Conservation (phyloP, 2,329 filamentous ascomycete species). For the Talaromyces pinophilus region DNA sequence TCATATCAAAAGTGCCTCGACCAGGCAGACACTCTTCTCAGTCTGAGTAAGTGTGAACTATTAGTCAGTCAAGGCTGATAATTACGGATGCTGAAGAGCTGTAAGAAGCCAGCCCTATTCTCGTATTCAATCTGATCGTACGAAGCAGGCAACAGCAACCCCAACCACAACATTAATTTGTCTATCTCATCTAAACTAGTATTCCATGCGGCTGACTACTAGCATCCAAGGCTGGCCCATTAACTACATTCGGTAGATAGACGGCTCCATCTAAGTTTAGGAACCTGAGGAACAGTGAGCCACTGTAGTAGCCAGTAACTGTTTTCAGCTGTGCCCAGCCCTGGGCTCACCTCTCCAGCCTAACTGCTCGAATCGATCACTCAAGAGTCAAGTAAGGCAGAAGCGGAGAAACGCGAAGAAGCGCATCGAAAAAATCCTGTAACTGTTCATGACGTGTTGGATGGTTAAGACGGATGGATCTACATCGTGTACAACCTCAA, state of each 20-base stretch:
- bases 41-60: not conserved
- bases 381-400: not conserved
- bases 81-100: not conserved
- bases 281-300: not conserved
- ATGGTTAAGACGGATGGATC: slow-evolving; percentile 4
- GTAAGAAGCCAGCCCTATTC: not conserved
- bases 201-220: not conserved
- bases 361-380: not conserved
- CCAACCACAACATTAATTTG: not conserved
- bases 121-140: not conserved
- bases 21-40: not conserved
- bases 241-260: not conserved
- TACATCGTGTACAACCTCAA: slow-evolving; percentile 12
- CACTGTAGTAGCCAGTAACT: not conserved
- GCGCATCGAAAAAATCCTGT: not conserved
- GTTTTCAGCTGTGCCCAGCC: not conserved
- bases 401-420: not conserved
- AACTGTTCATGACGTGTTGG: not conserved
- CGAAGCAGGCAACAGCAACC: not conserved
- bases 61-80: not conserved
- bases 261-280: not conserved
- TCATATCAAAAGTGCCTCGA: not conserved
- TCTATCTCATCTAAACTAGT: not conserved
- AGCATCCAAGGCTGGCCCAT: not conserved
- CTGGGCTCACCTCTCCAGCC: not conserved